Percentiles rank a stretch among this genome's conserved stretches.
These are phyloP conservation scores for Debaryomyces tyrocola DNA, from an alignment of 805 yeast species.

Conservation along the genomic window DNA sequence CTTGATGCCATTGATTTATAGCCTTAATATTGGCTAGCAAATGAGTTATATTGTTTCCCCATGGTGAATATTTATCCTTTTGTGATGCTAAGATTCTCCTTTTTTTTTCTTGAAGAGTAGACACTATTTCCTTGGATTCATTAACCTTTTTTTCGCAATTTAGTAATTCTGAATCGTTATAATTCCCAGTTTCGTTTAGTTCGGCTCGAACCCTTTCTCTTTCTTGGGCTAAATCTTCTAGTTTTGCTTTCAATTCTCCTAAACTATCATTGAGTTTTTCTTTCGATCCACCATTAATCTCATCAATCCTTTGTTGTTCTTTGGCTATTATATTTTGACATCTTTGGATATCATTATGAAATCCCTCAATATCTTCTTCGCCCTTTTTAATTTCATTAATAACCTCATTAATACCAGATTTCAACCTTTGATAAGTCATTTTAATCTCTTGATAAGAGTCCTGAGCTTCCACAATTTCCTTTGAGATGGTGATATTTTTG, in stretches of 20 bases:
- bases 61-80: slow-evolving; percentile 45
- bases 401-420: slow-evolving; percentile 14
- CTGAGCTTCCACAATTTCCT: slow-evolving; percentile 5
- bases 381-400: slow-evolving; percentile 19
- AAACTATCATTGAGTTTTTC: slow-evolving; percentile 26
- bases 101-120: slow-evolving; percentile 9
- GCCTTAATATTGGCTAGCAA: slow-evolving; percentile 44
- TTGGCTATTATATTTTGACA: slow-evolving; percentile 20
- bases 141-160: slow-evolving; percentile 24
- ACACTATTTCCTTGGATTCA: slow-evolving; percentile 5
- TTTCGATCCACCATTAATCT: slow-evolving; percentile 44
- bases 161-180: slow-evolving; percentile 19
- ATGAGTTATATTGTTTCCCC: slow-evolving; percentile 46
- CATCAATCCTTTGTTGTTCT: slow-evolving; percentile 42
- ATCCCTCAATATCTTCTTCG: slow-evolving; percentile 18
- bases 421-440: slow-evolving; percentile 14
- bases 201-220: slow-evolving; percentile 14
- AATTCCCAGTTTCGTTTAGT: slow-evolving; percentile 11
- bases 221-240: slow-evolving; percentile 21
- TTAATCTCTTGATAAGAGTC: slow-evolving; percentile 10
- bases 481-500: not conserved
- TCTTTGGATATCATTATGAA: slow-evolving; percentile 17
- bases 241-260: slow-evolving; percentile 13
- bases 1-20: slow-evolving; percentile 33
- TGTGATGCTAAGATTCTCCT: slow-evolving; percentile 16